Evolutionary conservation across 805 yeast species (phyloP).

Genomic region (Priceomyces haplophilus): DNA sequence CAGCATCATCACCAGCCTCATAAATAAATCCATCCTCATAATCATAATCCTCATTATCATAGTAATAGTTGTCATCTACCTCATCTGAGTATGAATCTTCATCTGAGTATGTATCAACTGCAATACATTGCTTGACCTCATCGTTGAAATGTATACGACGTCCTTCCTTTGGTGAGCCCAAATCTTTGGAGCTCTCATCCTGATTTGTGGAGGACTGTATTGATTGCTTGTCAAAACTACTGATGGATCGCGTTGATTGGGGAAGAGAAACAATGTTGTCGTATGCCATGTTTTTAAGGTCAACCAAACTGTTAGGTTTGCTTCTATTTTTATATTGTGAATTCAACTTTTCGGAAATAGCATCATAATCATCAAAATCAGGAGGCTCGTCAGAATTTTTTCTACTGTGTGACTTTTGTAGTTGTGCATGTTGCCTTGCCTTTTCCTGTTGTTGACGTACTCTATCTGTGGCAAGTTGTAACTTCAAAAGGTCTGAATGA

Average conservation of each 20-base stretch:
- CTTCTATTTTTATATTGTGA: constrained; percentile 29
- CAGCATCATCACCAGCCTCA: constrained; percentile 14
- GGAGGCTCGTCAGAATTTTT: constrained; percentile 28
- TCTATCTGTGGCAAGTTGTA: constrained; percentile 38
- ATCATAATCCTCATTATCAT: constrained; percentile 27
- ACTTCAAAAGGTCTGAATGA: constrained; percentile 47
- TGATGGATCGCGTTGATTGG: not conserved
- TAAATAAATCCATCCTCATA: constrained; percentile 21
- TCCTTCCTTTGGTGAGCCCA: constrained; percentile 26
- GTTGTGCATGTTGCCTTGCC: constrained; percentile 14
- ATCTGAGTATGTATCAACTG: constrained; percentile 45
- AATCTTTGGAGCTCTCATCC: not conserved
- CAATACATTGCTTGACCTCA: constrained; percentile 91
- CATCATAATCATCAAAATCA: constrained; percentile 42
- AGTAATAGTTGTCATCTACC: constrained; percentile 20
- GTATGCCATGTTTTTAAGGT: not conserved
- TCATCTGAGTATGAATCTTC: constrained; percentile 35
- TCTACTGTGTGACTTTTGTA: constrained; percentile 10
- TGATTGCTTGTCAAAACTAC: not conserved
- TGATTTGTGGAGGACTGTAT: not conserved
- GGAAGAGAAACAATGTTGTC: not conserved
- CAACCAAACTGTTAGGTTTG: constrained; percentile 1
- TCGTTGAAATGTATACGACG: constrained; percentile 91
- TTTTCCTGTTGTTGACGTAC: constrained; percentile 32
- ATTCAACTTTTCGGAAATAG: constrained; percentile 42